These are phyloP conservation scores for Verticillium albo-atrum DNA, from an alignment of 2,329 filamentous ascomycete species.

Conservation along the genomic window DNA sequence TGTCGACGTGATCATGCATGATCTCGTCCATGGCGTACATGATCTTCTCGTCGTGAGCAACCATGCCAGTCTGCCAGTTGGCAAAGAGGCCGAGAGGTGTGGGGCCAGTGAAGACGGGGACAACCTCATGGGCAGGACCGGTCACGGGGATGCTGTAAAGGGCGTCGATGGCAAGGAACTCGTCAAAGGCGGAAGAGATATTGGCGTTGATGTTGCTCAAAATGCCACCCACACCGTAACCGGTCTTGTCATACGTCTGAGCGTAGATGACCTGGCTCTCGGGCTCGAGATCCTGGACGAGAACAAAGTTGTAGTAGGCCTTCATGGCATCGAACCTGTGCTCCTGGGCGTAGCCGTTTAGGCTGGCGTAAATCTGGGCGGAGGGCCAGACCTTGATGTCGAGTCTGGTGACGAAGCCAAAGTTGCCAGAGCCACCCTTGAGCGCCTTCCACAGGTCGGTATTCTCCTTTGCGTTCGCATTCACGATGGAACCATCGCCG, in stretches of 20 bases:
- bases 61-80: conserved; percentile 2
- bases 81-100: background rate
- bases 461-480: conserved; percentile 30
- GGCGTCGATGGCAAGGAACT: conserved; percentile 4
- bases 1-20: background rate
- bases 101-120: conserved; percentile 1
- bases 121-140: background rate
- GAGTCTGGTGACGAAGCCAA: conserved; percentile 31
- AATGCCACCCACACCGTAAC: background rate
- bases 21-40: conserved; percentile 2
- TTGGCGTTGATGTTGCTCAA: background rate
- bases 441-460: conserved; percentile 38
- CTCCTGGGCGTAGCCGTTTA: background rate
- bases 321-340: conserved; percentile 1
- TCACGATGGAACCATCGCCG: conserved; percentile 32
- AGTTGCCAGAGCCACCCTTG: conserved; percentile 42
- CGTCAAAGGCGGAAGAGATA: conserved; percentile 1
- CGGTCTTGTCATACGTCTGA: background rate
- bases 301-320: conserved; percentile 2
- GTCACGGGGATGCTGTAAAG: background rate
- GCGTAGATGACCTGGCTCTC: conserved; percentile 3
- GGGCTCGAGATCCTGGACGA: conserved; percentile 2
- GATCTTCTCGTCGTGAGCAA: conserved; percentile 1
- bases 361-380: conserved; percentile 6
- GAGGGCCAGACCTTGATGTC: conserved; percentile 10